Percentiles rank a stretch among this genome's conserved stretches.
These are phyloP conservation scores for Beauveria australis DNA, from an alignment of 2,329 filamentous ascomycete species.

Conservation along the genomic window DNA sequence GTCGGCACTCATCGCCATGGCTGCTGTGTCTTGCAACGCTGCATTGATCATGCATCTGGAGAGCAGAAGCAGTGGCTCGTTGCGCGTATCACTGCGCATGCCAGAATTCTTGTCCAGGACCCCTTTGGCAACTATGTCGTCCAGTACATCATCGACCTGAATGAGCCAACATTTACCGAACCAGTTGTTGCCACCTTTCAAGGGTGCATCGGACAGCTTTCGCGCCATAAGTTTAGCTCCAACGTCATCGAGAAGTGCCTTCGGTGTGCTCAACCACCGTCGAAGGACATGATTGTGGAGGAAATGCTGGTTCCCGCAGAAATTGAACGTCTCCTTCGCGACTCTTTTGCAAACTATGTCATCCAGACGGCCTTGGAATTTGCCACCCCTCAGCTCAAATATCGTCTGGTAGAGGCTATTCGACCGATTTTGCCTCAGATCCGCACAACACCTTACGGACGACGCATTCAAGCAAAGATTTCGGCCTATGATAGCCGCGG, in stretches of 20 bases:
- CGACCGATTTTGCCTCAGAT: slow-evolving; percentile 78
- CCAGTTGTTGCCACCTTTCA: slow-evolving; percentile 77
- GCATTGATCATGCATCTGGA: slow-evolving; percentile 92
- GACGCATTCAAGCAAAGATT: slow-evolving; percentile 88
- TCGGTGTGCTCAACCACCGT: slow-evolving; percentile 67
- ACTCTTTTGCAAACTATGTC: slow-evolving; percentile 95
- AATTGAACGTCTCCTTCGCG: slow-evolving; percentile 80
- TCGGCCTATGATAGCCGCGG: slow-evolving; percentile 47
- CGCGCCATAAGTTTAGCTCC: slow-evolving; percentile 97
- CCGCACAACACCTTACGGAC: slow-evolving; percentile 86
- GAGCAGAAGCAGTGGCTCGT: slow-evolving; percentile 84
- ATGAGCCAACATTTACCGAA: slow-evolving; percentile 79
- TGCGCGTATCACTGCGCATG: slow-evolving; percentile 75
- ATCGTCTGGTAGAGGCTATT: slow-evolving; percentile 71
- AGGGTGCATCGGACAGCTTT: slow-evolving; percentile 61
- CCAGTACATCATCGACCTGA: slow-evolving; percentile 95
- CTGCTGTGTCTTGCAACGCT: slow-evolving; percentile 95
- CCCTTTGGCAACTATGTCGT: slow-evolving; percentile 98
- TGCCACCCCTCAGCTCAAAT: slow-evolving; percentile 64
- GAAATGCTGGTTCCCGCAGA: slow-evolving; percentile 69
- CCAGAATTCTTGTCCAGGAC: slow-evolving; percentile 86
- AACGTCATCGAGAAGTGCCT: slow-evolving; percentile 97
- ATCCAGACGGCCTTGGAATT: slow-evolving; percentile 93
- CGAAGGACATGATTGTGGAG: slow-evolving; percentile 73
- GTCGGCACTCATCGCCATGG: slow-evolving; percentile 97